A percentile compares a stretch with the other conserved stretches of the same genome.
Conservation (phyloP, 2,329 filamentous ascomycete genomes). For the Aphanocladium album region DNA sequence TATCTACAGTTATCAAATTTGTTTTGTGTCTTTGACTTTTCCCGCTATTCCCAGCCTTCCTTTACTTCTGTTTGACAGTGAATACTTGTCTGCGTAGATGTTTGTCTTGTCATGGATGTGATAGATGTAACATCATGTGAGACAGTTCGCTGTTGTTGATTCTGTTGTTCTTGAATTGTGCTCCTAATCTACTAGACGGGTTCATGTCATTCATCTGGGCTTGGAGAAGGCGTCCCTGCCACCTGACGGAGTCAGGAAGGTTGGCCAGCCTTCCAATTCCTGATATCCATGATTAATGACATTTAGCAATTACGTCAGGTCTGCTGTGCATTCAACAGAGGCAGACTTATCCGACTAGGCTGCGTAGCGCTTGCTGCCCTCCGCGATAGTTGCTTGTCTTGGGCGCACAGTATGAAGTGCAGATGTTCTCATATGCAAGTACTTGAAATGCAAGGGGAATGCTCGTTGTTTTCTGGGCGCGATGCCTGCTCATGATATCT, state of each 20-base stretch:
- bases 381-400: conserved; percentile 5
- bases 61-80: conserved; percentile 8
- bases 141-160: background rate
- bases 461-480: conserved; percentile 9
- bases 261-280: background rate
- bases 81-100: background rate
- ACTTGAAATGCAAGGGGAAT: conserved; percentile 7
- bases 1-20: conserved; percentile 1
- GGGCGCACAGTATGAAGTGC: conserved; percentile 5
- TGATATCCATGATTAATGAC: conserved; percentile 6
- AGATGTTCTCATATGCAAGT: conserved; percentile 5
- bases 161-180: conserved; percentile 3
- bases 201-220: background rate
- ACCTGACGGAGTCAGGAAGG: background rate
- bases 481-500: conserved; percentile 2
- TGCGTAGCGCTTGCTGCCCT: conserved; percentile 4
- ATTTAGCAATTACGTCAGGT: background rate
- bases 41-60: conserved; percentile 3
- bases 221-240: background rate
- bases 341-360: background rate
- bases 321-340: background rate
- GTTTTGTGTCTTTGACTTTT: conserved; percentile 5
- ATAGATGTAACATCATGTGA: too few species aligned
- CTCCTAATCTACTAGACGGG: background rate
- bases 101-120: conserved; percentile 6